Conservation (phyloP, 805 yeast genomes). For the Yarrowia yakushimensis region DNA sequence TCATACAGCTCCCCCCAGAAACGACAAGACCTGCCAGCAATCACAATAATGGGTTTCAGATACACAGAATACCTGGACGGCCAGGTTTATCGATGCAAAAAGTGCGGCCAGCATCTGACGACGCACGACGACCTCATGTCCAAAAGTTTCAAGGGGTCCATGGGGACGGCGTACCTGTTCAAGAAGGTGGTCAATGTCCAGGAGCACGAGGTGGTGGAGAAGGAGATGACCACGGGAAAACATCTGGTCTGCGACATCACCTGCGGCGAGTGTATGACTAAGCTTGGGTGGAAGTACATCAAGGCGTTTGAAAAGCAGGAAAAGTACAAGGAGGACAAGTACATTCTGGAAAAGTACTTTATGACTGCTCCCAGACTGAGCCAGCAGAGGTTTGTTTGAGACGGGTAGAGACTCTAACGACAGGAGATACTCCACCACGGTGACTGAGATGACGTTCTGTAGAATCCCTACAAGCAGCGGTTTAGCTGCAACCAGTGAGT, state of each 20-base stretch:
- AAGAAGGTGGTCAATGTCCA: slow-evolving; percentile 47
- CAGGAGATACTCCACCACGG: not conserved
- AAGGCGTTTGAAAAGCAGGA: slow-evolving; percentile 47
- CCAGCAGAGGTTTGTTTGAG: not conserved
- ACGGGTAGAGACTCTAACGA: not conserved
- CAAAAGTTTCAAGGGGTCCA: slow-evolving; percentile 50
- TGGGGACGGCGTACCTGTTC: slow-evolving; percentile 56
- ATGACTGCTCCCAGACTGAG: not conserved
- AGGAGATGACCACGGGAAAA: slow-evolving; percentile 58
- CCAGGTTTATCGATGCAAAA: slow-evolving; percentile 41
- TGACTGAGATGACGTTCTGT: not conserved
- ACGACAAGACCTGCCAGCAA: not conserved
- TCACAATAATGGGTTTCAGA: slow-evolving; percentile 44
- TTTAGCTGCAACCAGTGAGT: not conserved
- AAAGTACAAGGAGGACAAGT: slow-evolving; percentile 59
- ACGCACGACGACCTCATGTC: slow-evolving; percentile 40
- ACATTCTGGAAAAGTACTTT: slow-evolving; percentile 46
- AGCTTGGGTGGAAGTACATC: slow-evolving; percentile 64
- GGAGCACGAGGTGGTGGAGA: slow-evolving; percentile 40
- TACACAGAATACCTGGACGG: slow-evolving; percentile 43
- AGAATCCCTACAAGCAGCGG: not conserved
- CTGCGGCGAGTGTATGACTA: slow-evolving; percentile 52
- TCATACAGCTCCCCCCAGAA: not conserved
- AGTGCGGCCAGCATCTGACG: slow-evolving; percentile 45
- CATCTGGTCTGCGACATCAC: slow-evolving; percentile 54